phyloP scores from a whole-genome alignment of 2,329 filamentous ascomycete species.

The Epichloe typhina region DNA sequence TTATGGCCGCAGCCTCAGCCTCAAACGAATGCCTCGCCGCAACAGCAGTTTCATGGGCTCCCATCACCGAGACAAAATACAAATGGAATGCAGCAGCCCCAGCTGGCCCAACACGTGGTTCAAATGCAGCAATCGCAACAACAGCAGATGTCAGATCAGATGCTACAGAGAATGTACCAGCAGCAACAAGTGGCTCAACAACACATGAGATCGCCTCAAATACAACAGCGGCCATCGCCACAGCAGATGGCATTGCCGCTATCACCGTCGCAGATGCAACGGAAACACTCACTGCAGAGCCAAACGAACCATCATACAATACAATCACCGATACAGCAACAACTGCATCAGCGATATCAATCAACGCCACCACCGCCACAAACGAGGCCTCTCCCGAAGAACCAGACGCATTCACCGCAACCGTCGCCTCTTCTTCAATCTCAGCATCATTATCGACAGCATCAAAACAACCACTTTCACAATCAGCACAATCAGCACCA shows the following conservation, averaged over 20 bases:
- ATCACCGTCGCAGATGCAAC: slow-evolving; percentile 8
- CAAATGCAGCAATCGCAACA: slow-evolving; percentile 7
- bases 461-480: background rate
- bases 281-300: slow-evolving; percentile 7
- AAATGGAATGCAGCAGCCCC: slow-evolving; percentile 3
- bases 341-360: slow-evolving; percentile 17
- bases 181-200: slow-evolving; percentile 10
- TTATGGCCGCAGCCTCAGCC: slow-evolving; percentile 10
- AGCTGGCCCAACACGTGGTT: slow-evolving; percentile 3
- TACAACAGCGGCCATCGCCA: slow-evolving; percentile 11
- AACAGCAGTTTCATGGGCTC: slow-evolving; percentile 5
- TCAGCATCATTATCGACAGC: slow-evolving; percentile 1
- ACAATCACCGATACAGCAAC: slow-evolving; percentile 9
- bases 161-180: slow-evolving; percentile 7
- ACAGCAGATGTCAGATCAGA: slow-evolving; percentile 4
- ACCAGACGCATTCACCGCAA: slow-evolving; percentile 15
- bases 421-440: slow-evolving; percentile 8
- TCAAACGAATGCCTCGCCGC: slow-evolving; percentile 6
- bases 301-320: slow-evolving; percentile 5
- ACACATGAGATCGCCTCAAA: slow-evolving; percentile 6
- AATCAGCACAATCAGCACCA: background rate
- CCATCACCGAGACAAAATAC: slow-evolving; percentile 3
- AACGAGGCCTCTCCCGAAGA: slow-evolving; percentile 6
- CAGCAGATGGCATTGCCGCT: slow-evolving; percentile 5
- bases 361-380: slow-evolving; percentile 4